Conservation (phyloP, 2,329 filamentous ascomycete species). For the Zymoseptoria crescenta region DNA sequence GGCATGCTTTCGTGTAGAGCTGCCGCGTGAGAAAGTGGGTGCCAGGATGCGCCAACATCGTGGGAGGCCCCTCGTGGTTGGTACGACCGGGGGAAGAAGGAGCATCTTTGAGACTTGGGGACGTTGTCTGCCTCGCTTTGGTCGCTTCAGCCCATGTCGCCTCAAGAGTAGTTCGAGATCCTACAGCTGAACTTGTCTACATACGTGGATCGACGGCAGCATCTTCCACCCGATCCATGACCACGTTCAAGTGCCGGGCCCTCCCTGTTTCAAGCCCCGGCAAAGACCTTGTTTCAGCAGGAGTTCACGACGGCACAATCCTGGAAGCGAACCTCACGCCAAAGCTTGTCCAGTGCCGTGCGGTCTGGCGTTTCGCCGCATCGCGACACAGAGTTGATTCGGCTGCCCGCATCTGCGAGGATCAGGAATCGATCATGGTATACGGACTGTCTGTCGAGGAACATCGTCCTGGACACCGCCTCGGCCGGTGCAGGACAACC, state of each 20-base stretch:
- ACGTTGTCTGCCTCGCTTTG: too few relatives aligned
- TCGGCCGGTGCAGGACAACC: neutral
- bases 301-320: conserved; percentile 7
- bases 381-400: neutral
- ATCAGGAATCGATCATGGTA: neutral
- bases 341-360: conserved; percentile 12
- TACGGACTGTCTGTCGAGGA: too few relatives aligned
- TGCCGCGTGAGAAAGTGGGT: neutral
- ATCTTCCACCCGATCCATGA: neutral
- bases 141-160: too few relatives aligned
- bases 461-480: too few relatives aligned
- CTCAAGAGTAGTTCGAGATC: too few relatives aligned
- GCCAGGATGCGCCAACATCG: neutral
- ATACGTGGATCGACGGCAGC: neutral
- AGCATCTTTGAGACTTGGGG: too few relatives aligned
- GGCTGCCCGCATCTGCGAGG: neutral
- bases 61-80: neutral
- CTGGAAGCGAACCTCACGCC: conserved; percentile 18
- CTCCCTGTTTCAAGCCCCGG: conserved; percentile 1
- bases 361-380: neutral
- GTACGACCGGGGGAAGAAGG: neutral
- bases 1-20: neutral
- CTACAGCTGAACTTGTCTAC: neutral
- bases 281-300: conserved; percentile 13
- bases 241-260: neutral